phyloP scores from a whole-genome alignment of 176 grass and related monocot species.

The Carex cristatella region DNA sequence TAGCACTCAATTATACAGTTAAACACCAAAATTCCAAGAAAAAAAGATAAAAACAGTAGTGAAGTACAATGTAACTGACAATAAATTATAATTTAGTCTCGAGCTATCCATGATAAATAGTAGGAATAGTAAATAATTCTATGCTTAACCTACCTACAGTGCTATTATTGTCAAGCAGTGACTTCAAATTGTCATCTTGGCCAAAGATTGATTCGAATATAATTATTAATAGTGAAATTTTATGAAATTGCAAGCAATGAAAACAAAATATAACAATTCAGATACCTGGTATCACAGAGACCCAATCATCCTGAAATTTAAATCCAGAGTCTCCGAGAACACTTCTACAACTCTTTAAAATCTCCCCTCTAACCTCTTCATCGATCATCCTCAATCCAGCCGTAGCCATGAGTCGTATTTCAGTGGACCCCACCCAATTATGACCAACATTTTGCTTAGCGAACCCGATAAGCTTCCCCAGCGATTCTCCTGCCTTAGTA shows the following conservation, averaged over 20 bases:
- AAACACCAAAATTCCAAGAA: neutral
- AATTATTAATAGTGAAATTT: neutral
- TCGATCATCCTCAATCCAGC: slow-evolving; percentile 63
- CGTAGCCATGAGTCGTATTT: slow-evolving; percentile 86
- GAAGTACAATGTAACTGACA: neutral
- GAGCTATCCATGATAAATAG: neutral
- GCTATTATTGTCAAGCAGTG: neutral
- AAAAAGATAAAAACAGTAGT: neutral
- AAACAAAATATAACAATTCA: neutral
- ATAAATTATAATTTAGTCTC: neutral
- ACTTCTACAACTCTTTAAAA: slow-evolving; percentile 61
- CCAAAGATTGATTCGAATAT: neutral
- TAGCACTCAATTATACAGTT: neutral
- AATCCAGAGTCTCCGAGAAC: slow-evolving; percentile 55
- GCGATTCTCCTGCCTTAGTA: slow-evolving; percentile 37
- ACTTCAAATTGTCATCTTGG: neutral
- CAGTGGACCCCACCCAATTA: slow-evolving; percentile 23
- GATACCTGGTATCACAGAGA: slow-evolving; percentile 69
- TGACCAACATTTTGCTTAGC: slow-evolving; percentile 38
- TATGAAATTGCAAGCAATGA: neutral
- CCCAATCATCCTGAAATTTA: slow-evolving; percentile 68
- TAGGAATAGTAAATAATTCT: neutral
- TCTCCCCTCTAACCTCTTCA: slow-evolving; percentile 34
- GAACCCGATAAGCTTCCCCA: slow-evolving; percentile 49
- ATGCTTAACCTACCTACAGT: neutral